Percentiles rank a stretch among this genome's conserved stretches.
Evolutionary conservation across 768 basidiomycete species (phyloP).

Genomic region (Lactifluus pinguis): DNA sequence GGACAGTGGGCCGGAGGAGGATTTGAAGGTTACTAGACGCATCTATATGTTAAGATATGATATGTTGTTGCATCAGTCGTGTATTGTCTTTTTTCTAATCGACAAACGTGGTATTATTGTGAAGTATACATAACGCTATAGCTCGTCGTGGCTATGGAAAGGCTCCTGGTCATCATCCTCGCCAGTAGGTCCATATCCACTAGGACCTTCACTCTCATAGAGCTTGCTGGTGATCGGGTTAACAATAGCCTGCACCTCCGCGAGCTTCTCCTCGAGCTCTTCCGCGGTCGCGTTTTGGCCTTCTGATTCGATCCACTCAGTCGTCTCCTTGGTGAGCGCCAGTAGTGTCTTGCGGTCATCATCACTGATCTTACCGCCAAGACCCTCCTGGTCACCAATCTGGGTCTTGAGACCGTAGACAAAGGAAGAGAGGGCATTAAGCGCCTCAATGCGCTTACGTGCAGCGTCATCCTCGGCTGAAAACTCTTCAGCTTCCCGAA

Average conservation of each 20-base stretch:
- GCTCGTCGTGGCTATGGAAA: conserved; percentile 37
- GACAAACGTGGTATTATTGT: conserved; percentile 1
- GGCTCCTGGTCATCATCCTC: conserved; percentile 33
- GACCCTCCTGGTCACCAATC: conserved; percentile 76
- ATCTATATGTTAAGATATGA: background rate
- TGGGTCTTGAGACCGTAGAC: conserved; percentile 85
- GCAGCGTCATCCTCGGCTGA: conserved; percentile 69
- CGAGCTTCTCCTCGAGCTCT: conserved; percentile 86
- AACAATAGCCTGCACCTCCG: conserved; percentile 30
- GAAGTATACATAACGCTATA: conserved; percentile 24
- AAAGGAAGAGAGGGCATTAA: conserved; percentile 72
- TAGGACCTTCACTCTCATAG: conserved; percentile 21
- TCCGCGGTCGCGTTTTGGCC: conserved; percentile 69
- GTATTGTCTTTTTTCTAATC: background rate
- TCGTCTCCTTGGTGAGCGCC: conserved; percentile 74
- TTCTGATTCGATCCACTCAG: conserved; percentile 88
- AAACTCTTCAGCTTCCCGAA: conserved; percentile 87
- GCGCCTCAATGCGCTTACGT: conserved; percentile 77
- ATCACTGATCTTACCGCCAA: conserved; percentile 78
- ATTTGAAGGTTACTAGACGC: conserved; percentile 15
- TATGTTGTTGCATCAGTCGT: background rate
- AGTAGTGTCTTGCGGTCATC: conserved; percentile 82
- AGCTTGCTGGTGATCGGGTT: conserved; percentile 42
- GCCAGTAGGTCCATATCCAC: conserved; percentile 19
- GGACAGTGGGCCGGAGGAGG: conserved; percentile 16